phyloP scores from a whole-genome alignment of 257 asterid species.

The Asclepias syriaca region DNA sequence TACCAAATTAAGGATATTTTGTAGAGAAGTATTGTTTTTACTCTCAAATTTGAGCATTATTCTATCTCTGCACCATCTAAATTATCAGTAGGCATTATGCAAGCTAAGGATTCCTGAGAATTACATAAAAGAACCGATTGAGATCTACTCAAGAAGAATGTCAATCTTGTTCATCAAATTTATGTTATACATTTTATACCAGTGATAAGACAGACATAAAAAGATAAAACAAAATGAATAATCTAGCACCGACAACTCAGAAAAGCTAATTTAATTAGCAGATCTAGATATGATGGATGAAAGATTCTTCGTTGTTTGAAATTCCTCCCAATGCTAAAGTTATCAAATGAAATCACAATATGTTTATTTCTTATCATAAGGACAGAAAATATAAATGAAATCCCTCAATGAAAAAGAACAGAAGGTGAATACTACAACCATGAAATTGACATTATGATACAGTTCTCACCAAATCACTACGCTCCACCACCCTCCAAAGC shows the following conservation, averaged over 20 bases:
- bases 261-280: background rate
- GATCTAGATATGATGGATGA: too few relatives aligned
- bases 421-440: background rate
- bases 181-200: background rate
- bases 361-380: background rate
- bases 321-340: background rate
- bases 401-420: background rate
- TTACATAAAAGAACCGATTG: background rate
- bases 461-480: conserved; percentile 88
- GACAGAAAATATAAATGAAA: background rate
- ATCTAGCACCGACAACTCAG: background rate
- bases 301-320: background rate
- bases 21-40: background rate
- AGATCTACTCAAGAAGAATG: background rate
- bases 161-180: background rate
- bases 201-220: background rate
- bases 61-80: background rate
- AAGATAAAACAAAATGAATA: background rate
- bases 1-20: background rate
- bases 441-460: conserved; percentile 5
- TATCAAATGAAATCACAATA: conserved; percentile 1
- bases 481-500: conserved; percentile 99
- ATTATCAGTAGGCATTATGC: background rate
- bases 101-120: background rate
- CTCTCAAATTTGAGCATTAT: background rate